phyloP scores from a whole-genome alignment of 2,329 filamentous ascomycete genomes.

The Diaporthe sp. region DNA sequence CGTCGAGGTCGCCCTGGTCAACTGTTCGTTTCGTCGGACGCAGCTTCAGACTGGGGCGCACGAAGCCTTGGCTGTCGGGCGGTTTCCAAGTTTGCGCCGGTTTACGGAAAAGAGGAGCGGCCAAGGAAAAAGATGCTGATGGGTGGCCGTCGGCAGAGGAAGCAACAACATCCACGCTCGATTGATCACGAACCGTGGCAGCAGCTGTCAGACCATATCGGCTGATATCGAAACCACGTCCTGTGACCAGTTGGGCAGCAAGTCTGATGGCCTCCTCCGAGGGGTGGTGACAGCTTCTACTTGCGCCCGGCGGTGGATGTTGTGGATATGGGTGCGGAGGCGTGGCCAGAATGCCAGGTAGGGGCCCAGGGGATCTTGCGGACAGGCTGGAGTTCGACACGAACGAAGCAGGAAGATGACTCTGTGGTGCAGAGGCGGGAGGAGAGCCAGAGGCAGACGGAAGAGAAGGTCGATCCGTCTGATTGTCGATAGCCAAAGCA shows the following conservation, averaged over 20 bases:
- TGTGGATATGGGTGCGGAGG: conserved; percentile 26
- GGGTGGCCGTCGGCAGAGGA: conserved; percentile 35
- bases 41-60: conserved; percentile 26
- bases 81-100: conserved; percentile 40
- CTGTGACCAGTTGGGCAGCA: conserved; percentile 38
- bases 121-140: conserved; percentile 4
- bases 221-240: conserved; percentile 42
- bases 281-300: conserved; percentile 5
- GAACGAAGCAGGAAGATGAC: background rate
- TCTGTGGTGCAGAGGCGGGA: conserved; percentile 1
- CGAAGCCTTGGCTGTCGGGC: conserved; percentile 29
- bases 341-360: conserved; percentile 2
- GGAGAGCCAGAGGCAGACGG: conserved; percentile 6
- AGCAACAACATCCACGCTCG: conserved; percentile 36
- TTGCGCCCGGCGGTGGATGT: background rate
- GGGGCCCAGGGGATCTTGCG: background rate
- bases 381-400: conserved; percentile 7
- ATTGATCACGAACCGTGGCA: conserved; percentile 41
- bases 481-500: conserved; percentile 20
- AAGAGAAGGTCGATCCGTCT: conserved; percentile 7
- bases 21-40: conserved; percentile 46
- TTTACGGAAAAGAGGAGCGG: conserved; percentile 47
- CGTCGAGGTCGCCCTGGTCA: conserved; percentile 42
- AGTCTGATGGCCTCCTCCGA: conserved; percentile 39
- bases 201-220: conserved; percentile 49